Conservation (phyloP, 495 filamentous ascomycete species). For the Monascus purpureus region DNA sequence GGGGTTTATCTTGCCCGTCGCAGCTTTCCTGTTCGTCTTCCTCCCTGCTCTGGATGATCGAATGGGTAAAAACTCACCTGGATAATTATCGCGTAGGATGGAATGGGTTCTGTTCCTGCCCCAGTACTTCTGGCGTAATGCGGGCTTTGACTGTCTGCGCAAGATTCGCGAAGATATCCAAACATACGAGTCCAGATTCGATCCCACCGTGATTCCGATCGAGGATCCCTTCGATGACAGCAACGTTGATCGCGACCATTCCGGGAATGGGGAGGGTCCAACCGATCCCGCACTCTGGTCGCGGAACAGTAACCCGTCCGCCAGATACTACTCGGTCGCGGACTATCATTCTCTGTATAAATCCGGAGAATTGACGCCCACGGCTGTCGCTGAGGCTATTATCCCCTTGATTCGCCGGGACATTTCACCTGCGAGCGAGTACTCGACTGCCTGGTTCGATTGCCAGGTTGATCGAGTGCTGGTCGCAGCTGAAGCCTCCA, state of each 20-base stretch:
- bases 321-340: constrained; percentile 37
- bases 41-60: background rate
- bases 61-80: constrained; percentile 6
- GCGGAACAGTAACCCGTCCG: background rate
- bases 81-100: constrained; percentile 19
- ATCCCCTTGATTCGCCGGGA: constrained; percentile 44
- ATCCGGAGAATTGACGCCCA: constrained; percentile 44
- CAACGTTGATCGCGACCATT: background rate
- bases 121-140: constrained; percentile 46
- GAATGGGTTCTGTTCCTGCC: constrained; percentile 19
- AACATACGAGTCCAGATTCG: constrained; percentile 40
- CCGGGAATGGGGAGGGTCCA: too few species aligned
- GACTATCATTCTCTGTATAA: constrained; percentile 54
- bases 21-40: constrained; percentile 17
- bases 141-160: constrained; percentile 45
- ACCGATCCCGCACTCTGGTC: too few species aligned
- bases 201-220: constrained; percentile 58
- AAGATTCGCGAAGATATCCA: constrained; percentile 31
- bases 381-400: constrained; percentile 43
- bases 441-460: constrained; percentile 45
- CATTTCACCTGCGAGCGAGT: constrained; percentile 19
- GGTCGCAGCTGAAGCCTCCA: constrained; percentile 44
- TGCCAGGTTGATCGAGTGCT: constrained; percentile 36
- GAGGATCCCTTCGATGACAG: constrained; percentile 2
- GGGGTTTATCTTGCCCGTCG: constrained; percentile 19